Conservation (phyloP, 805 yeast genomes). For the Naumovozyma castellii region DNA sequence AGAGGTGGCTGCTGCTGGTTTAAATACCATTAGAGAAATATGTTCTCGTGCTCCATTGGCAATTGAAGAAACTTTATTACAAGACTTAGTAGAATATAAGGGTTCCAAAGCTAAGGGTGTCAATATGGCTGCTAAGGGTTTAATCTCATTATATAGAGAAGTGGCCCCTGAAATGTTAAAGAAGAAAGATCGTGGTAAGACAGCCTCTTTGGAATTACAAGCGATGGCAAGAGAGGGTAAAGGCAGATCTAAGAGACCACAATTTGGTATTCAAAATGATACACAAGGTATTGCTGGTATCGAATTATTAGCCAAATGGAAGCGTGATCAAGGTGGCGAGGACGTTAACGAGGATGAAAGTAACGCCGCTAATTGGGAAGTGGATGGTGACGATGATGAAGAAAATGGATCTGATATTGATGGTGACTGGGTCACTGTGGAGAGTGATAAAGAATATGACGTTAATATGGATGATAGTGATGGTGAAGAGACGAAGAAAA, state of each 20-base stretch:
- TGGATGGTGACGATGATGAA: slow-evolving; percentile 41
- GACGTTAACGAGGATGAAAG: slow-evolving; percentile 44
- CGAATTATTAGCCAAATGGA: slow-evolving; percentile 83
- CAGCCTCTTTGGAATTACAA: slow-evolving; percentile 74
- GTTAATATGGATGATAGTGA: slow-evolving; percentile 45
- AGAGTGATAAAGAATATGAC: slow-evolving; percentile 68
- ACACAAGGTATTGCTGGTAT: slow-evolving; percentile 81
- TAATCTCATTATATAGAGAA: slow-evolving; percentile 80
- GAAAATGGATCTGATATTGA: slow-evolving; percentile 25
- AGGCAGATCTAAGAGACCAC: slow-evolving; percentile 30
- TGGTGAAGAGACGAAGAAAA: slow-evolving; percentile 41
- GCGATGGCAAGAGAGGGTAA: slow-evolving; percentile 44
- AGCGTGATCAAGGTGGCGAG: slow-evolving; percentile 40
- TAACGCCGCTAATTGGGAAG: slow-evolving; percentile 53
- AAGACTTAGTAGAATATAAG: slow-evolving; percentile 82
- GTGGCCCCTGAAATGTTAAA: slow-evolving; percentile 93
- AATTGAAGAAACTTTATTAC: slow-evolving; percentile 76
- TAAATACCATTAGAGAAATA: slow-evolving; percentile 90
- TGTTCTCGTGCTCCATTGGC: slow-evolving; percentile 90
- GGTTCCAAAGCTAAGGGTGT: slow-evolving; percentile 93
- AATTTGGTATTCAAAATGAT: slow-evolving; percentile 66
- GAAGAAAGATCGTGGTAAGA: slow-evolving; percentile 86
- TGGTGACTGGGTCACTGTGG: slow-evolving; percentile 89
- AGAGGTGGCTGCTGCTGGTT: slow-evolving; percentile 96
- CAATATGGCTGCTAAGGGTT: slow-evolving; percentile 84